Conservation (phyloP, 495 filamentous ascomycete species). For the Trichoderma reesei region DNA sequence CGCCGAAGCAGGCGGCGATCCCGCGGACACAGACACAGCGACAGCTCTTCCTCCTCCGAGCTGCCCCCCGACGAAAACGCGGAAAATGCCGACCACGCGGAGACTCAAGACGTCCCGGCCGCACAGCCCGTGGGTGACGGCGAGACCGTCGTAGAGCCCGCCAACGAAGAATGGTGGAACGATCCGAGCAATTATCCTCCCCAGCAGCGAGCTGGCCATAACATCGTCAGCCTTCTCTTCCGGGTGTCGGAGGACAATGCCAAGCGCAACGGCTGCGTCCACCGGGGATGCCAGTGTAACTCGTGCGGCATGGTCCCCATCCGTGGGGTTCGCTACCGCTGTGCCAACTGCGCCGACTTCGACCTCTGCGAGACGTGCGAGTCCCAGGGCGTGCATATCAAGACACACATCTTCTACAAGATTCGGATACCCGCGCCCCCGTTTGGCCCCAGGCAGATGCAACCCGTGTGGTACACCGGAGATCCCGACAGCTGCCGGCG, state of each 20-base stretch:
- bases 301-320: conserved; percentile 78
- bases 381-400: conserved; percentile 70
- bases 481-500: conserved; percentile 56
- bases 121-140: conserved; percentile 35
- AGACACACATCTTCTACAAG: conserved; percentile 95
- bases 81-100: conserved; percentile 17
- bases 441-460: conserved; percentile 46
- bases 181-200: conserved; percentile 27
- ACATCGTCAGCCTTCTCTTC: conserved; percentile 62
- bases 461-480: conserved; percentile 83
- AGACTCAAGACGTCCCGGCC: neutral
- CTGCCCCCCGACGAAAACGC: conserved; percentile 30
- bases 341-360: conserved; percentile 85
- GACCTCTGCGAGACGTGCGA: conserved; percentile 89
- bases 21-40: conserved; percentile 18
- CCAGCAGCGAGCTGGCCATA: conserved; percentile 58
- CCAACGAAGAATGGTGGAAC: conserved; percentile 48
- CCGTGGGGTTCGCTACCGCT: conserved; percentile 82
- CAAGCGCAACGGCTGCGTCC: conserved; percentile 74
- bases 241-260: conserved; percentile 78
- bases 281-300: conserved; percentile 90
- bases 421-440: conserved; percentile 41
- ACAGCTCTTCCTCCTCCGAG: conserved; percentile 30
- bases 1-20: conserved; percentile 30
- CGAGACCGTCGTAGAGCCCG: conserved; percentile 49